Percentiles rank a stretch among this genome's conserved stretches.
Conservation (phyloP, 805 yeast species). For the Torulaspora maleeae region DNA sequence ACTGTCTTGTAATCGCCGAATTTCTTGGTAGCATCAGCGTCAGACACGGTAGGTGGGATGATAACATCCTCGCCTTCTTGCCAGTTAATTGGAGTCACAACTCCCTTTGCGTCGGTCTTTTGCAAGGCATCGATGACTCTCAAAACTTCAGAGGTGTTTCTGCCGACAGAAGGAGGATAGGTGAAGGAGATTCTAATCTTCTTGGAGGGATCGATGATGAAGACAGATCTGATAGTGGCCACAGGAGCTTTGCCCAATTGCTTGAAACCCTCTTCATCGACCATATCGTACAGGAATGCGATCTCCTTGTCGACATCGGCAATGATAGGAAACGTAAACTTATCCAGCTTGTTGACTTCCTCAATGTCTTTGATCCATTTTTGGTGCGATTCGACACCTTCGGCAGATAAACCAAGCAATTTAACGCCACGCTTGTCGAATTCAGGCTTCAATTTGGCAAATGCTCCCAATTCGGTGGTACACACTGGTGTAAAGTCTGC, state of each 20-base stretch:
- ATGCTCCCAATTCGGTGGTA: constrained; percentile 94
- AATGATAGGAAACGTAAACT: constrained; percentile 82
- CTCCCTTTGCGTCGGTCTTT: constrained; percentile 73
- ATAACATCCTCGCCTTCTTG: constrained; percentile 84
- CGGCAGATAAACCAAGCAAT: constrained; percentile 86
- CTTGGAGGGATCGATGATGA: constrained; percentile 84
- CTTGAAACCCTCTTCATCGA: constrained; percentile 77
- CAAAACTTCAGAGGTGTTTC: constrained; percentile 88
- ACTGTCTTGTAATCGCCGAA: constrained; percentile 82
- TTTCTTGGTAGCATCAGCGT: constrained; percentile 72
- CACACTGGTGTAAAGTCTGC: constrained; percentile 97
- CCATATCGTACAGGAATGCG: constrained; percentile 81
- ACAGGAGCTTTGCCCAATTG: constrained; percentile 68
- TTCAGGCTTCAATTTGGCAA: constrained; percentile 83
- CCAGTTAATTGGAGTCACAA: constrained; percentile 94
- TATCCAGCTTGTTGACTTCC: constrained; percentile 66
- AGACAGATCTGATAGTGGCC: constrained; percentile 88
- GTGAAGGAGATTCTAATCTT: constrained; percentile 81
- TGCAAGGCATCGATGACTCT: constrained; percentile 88
- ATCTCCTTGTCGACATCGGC: constrained; percentile 84
- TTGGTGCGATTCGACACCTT: constrained; percentile 71
- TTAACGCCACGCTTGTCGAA: constrained; percentile 80
- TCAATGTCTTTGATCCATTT: constrained; percentile 90
- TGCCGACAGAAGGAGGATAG: constrained; percentile 91
- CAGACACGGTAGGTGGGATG: constrained; percentile 79